Percentiles rank a stretch among this genome's conserved stretches.
These are phyloP conservation scores for Picochlorum sp. DNA, from an alignment of 139 green algal genomes.

Conservation along the genomic window DNA sequence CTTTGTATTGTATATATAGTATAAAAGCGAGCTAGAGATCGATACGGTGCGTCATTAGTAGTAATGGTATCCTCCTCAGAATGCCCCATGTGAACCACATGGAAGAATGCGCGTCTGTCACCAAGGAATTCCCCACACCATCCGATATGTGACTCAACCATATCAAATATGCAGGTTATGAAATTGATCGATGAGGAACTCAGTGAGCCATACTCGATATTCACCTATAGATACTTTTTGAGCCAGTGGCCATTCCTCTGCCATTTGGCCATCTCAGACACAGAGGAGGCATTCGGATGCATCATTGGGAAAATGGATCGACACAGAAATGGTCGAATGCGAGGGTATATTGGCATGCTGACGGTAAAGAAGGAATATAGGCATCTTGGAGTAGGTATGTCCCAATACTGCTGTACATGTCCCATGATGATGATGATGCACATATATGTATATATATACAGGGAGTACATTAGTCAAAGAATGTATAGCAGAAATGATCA, in stretches of 20 bases:
- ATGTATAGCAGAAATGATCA: constrained; percentile 61
- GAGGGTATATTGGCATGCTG: constrained; percentile 98
- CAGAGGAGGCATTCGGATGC: constrained; percentile 49
- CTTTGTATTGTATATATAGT: constrained; percentile 39
- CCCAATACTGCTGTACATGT: not conserved
- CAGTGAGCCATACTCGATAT: constrained; percentile 96
- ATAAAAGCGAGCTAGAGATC: constrained; percentile 77
- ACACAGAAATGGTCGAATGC: constrained; percentile 49
- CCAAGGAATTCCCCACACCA: no score
- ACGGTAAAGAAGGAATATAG: constrained; percentile 84
- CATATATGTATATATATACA: constrained; percentile 29
- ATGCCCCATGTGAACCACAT: no score
- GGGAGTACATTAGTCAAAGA: constrained; percentile 66
- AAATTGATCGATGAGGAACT: constrained; percentile 86
- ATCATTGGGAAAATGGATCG: constrained; percentile 93
- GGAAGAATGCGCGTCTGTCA: no score
- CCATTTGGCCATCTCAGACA: constrained; percentile 55
- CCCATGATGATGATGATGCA: not conserved
- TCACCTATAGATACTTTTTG: constrained; percentile 95
- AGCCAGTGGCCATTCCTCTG: constrained; percentile 87
- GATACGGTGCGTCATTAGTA: constrained; percentile 17
- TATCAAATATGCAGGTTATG: constrained; percentile 58
- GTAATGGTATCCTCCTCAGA: not conserved
- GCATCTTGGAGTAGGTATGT: constrained; percentile 66
- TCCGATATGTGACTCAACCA: no score